Evolutionary conservation across 805 yeast genomes (phyloP), one percentile per base, ranked within the genome.

Genomic region (Kuraishia capsulata): DNA sequence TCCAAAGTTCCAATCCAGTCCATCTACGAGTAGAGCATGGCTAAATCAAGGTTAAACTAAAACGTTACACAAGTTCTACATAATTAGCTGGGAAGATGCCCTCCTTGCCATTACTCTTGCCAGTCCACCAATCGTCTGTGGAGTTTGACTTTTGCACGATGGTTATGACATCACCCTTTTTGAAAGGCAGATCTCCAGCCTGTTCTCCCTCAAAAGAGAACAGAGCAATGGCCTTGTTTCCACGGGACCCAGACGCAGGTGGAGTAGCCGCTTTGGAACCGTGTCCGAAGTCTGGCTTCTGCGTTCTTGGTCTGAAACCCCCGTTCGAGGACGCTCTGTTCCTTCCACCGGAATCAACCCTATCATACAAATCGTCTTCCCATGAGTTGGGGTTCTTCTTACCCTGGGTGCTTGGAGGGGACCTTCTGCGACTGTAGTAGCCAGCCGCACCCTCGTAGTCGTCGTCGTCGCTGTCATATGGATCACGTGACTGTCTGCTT

Each of bases 71-170:
- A 50, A 89, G 61, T 55, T 89, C 95, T 32, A 90, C 97, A 54
- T 90, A 90, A 57, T 90, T 90, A 2, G 98, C 98, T 8, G 98
- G 98, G 72, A 90, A 90, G 18, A 89, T 89, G 32, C 98, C 98
- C 50, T 85, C 86, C 44, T 62, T 63, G 10, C 94, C 90, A 48
- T 83, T 84, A 39, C 78, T 65, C 55, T 83, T 78, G 20, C 98
- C 98, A 0, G 96, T 87, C 98, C 98, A 92, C 98, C 98, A 92
- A 57, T 92, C 97, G 57, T 92, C 95, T 36, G 78, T 76, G 11
- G 96, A 81, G 6, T 83, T 89, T 8, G 92, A 78, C 59, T 84
- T 86, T 59, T 88, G 86, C 40, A 85, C 64, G 47, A 92, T 83
- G 32, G 86, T 81, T 48, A 92, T 85, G 13, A 85, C 82, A 58